These are phyloP conservation scores for Tilletia indica DNA, from an alignment of 1,284 basidiomycete genomes.

Conservation along the genomic window DNA sequence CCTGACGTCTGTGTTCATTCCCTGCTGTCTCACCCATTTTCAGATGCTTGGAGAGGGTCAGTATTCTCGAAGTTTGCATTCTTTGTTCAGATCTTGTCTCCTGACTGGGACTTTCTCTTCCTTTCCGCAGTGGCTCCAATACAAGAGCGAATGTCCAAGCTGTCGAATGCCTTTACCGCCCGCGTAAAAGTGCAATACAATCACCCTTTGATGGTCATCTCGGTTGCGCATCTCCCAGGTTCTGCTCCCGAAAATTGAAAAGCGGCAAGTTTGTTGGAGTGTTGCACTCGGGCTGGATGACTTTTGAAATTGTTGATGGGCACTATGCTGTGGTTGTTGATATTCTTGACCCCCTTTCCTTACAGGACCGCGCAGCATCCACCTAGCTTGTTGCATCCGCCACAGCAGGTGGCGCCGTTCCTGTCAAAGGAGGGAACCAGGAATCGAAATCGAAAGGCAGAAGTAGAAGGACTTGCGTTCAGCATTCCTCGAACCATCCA, in stretches of 20 bases:
- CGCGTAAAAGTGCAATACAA: background rate
- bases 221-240: too few relatives aligned
- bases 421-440: background rate
- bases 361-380: background rate
- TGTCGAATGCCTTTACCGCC: constrained; percentile 27
- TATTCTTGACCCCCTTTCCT: too few relatives aligned
- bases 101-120: constrained; percentile 25
- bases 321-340: too few relatives aligned
- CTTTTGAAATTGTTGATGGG: too few relatives aligned
- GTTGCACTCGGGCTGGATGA: too few relatives aligned
- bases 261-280: too few relatives aligned
- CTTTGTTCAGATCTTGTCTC: background rate
- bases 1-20: background rate
- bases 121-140: constrained; percentile 27
- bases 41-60: constrained; percentile 12
- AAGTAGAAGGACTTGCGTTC: too few relatives aligned
- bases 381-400: background rate
- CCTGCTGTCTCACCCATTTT: background rate
- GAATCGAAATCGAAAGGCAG: too few relatives aligned
- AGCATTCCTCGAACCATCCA: too few relatives aligned
- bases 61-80: background rate
- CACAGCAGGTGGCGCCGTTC: constrained; percentile 3
- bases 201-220: too few relatives aligned
- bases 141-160: constrained; percentile 28
- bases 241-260: too few relatives aligned